These are phyloP conservation scores for Irpex lacteus DNA, from an alignment of 1,284 basidiomycete species.

Conservation along the genomic window DNA sequence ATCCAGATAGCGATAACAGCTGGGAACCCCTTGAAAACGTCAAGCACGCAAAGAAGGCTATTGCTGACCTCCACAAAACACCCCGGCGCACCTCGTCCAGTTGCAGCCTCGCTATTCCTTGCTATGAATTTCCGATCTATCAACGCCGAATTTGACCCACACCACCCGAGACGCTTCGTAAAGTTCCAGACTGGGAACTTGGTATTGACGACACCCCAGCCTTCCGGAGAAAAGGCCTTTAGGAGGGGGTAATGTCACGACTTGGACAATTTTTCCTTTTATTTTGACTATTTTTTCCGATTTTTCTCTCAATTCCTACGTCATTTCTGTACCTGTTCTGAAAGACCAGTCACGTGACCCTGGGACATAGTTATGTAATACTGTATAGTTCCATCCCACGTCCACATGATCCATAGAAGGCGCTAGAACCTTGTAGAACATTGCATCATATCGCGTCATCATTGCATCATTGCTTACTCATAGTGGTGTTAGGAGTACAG, in stretches of 20 bases:
- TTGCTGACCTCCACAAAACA: not conserved
- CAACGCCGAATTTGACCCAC: not conserved
- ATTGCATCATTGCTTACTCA: too few relatives aligned
- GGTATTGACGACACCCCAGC: not conserved
- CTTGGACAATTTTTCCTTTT: not conserved
- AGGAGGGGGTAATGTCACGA: not conserved
- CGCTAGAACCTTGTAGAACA: too few relatives aligned
- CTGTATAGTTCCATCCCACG: too few relatives aligned
- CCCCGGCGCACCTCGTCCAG: not conserved
- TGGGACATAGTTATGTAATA: too few relatives aligned
- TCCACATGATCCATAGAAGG: too few relatives aligned
- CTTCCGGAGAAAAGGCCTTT: not conserved
- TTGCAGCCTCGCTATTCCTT: not conserved
- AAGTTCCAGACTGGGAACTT: not conserved
- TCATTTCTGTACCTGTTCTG: too few relatives aligned
- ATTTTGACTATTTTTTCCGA: not conserved
- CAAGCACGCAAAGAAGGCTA: not conserved
- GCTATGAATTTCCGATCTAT: not conserved
- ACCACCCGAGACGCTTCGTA: not conserved
- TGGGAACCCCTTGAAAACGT: conserved; percentile 5
- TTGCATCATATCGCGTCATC: too few relatives aligned
- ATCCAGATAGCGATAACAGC: conserved; percentile 4
- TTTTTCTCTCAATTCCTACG: too few relatives aligned
- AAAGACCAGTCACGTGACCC: too few relatives aligned
- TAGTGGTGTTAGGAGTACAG: too few relatives aligned